phyloP scores from a whole-genome alignment of 1,284 basidiomycete species.

The Heterobasidion annosum region DNA sequence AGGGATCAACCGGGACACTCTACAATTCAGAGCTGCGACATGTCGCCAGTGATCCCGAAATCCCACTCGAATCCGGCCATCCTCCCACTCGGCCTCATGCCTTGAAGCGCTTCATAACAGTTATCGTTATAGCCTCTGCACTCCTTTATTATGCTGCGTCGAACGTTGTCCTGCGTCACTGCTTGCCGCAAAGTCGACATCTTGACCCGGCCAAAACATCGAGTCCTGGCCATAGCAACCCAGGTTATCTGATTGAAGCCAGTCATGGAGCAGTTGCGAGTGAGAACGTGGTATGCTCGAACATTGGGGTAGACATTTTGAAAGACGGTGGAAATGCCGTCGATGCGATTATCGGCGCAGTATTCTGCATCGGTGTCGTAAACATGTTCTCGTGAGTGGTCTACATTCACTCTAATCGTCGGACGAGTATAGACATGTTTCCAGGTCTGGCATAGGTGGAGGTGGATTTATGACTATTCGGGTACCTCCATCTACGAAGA shows the following conservation, averaged over 20 bases:
- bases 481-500: constrained; percentile 44
- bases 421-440: too few species aligned
- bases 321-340: constrained; percentile 86
- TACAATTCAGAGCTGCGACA: background rate
- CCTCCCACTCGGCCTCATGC: background rate
- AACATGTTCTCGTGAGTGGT: constrained; percentile 78
- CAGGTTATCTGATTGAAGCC: constrained; percentile 67
- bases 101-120: too few species aligned
- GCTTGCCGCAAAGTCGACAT: background rate
- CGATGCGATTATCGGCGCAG: constrained; percentile 77
- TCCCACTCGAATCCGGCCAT: background rate
- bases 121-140: too few species aligned
- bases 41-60: background rate
- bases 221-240: constrained; percentile 14
- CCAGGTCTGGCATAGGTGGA: constrained; percentile 79
- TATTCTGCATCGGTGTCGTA: constrained; percentile 79
- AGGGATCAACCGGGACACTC: too few species aligned
- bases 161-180: background rate
- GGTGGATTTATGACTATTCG: constrained; percentile 91
- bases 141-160: background rate
- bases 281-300: constrained; percentile 79
- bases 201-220: too few species aligned
- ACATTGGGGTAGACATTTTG: constrained; percentile 71
- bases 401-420: background rate
- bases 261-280: constrained; percentile 78